Evolutionary conservation across 306 rosid species (phyloP).

Genomic region (Rubus parviflorus): DNA sequence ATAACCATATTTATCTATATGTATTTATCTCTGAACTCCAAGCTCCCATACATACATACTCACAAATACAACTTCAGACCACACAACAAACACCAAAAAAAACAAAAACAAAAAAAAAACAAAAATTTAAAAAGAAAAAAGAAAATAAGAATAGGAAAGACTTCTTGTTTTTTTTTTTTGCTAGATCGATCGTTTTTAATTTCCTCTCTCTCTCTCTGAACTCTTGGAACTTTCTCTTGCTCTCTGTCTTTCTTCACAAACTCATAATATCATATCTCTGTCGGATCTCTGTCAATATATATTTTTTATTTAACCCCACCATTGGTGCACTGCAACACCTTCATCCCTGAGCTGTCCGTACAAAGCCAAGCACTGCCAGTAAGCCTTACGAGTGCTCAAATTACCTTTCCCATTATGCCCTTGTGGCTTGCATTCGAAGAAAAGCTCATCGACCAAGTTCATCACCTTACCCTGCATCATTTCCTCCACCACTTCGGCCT

Average conservation of each 20-base stretch:
- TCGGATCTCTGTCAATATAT: neutral
- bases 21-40: neutral
- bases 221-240: neutral
- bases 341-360: conserved; percentile 75
- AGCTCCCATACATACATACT: neutral
- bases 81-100: neutral
- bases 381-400: conserved; percentile 49
- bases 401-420: conserved; percentile 14
- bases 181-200: neutral
- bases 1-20: neutral
- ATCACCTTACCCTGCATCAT: conserved; percentile 50
- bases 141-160: neutral
- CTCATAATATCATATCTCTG: neutral
- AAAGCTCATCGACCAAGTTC: conserved; percentile 71
- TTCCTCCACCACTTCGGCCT: conserved; percentile 82
- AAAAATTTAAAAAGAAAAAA: neutral
- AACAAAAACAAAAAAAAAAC: neutral
- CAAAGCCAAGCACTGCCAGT: conserved; percentile 85
- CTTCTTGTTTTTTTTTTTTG: neutral
- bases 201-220: neutral
- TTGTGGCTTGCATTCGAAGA: conserved; percentile 79
- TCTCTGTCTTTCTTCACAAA: neutral
- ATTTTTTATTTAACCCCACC: conserved; percentile 60
- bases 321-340: conserved; percentile 92
- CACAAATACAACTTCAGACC: neutral